These are phyloP conservation scores for Glycine soja DNA, from an alignment of 306 rosid genomes.

Conservation along the genomic window DNA sequence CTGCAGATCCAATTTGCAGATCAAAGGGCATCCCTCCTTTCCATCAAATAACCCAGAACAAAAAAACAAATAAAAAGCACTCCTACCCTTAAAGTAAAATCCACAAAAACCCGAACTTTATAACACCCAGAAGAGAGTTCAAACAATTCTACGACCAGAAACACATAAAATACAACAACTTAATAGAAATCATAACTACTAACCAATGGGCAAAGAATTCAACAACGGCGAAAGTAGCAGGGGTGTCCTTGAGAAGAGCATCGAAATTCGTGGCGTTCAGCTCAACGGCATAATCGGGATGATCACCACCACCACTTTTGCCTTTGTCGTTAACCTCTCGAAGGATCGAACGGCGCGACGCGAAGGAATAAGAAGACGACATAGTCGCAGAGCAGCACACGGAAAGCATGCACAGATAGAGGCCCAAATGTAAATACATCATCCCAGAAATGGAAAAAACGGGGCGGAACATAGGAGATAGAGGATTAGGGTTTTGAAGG, in stretches of 20 bases:
- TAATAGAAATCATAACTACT: slow-evolving; percentile 34
- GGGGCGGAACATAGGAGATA: slow-evolving; percentile 17
- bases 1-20: slow-evolving; percentile 18
- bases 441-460: slow-evolving; percentile 54
- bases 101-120: neutral
- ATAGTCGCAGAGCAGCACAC: slow-evolving; percentile 50
- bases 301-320: slow-evolving; percentile 46
- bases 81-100: neutral
- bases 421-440: slow-evolving; percentile 49
- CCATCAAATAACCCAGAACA: slow-evolving; percentile 3
- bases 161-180: neutral
- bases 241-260: slow-evolving; percentile 72
- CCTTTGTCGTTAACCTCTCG: slow-evolving; percentile 49
- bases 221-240: slow-evolving; percentile 81
- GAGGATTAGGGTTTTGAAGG: slow-evolving; percentile 46
- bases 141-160: neutral
- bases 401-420: slow-evolving; percentile 54
- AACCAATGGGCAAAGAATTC: slow-evolving; percentile 94
- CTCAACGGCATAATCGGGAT: slow-evolving; percentile 74
- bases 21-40: slow-evolving; percentile 1
- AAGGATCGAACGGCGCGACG: slow-evolving; percentile 81
- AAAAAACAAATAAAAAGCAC: neutral
- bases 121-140: slow-evolving; percentile 18
- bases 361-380: slow-evolving; percentile 35
- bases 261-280: slow-evolving; percentile 82